Percentiles rank a stretch among this genome's conserved stretches.
These are phyloP conservation scores for Clohesyomyces aquaticus DNA, from an alignment of 495 filamentous ascomycete species.

Conservation along the genomic window DNA sequence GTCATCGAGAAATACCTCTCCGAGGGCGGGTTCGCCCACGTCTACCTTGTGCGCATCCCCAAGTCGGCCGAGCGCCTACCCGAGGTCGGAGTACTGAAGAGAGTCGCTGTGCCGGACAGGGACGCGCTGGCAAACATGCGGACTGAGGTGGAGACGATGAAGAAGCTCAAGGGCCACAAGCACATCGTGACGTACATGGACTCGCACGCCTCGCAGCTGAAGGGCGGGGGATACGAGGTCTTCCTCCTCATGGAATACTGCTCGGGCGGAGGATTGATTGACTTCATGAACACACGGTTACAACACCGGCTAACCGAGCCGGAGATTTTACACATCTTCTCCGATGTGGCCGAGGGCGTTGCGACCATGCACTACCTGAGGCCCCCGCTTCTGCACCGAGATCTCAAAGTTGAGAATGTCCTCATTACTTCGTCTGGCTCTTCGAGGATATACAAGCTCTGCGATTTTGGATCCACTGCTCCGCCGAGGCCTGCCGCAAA, in stretches of 20 bases:
- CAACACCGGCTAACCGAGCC: conserved; percentile 97
- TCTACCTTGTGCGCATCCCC: conserved; percentile 90
- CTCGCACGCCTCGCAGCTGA: conserved; percentile 91
- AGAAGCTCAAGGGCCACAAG: conserved; percentile 92
- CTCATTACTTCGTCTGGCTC: conserved; percentile 73
- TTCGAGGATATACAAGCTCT: conserved; percentile 81
- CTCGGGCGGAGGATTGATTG: conserved; percentile 84
- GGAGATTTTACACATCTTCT: conserved; percentile 95
- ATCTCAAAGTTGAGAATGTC: conserved; percentile 98
- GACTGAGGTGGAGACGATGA: conserved; percentile 99
- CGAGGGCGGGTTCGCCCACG: conserved; percentile 97
- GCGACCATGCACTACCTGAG: conserved; percentile 99
- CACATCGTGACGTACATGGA: conserved; percentile 98
- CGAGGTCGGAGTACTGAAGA: conserved; percentile 87
- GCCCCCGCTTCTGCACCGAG: conserved; percentile 88
- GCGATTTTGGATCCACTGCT: conserved; percentile 95
- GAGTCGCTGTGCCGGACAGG: conserved; percentile 97
- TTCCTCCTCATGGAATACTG: conserved; percentile 97
- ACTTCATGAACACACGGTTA: conserved; percentile 98
- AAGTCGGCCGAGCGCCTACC: conserved; percentile 71
- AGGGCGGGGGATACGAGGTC: conserved; percentile 93
- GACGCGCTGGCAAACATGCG: conserved; percentile 92
- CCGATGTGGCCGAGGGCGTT: conserved; percentile 92
- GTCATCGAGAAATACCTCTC: conserved; percentile 98
- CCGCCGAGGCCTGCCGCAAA: conserved; percentile 81